Conservation (phyloP, 2,329 filamentous ascomycete genomes). For the Nemania sp. region DNA sequence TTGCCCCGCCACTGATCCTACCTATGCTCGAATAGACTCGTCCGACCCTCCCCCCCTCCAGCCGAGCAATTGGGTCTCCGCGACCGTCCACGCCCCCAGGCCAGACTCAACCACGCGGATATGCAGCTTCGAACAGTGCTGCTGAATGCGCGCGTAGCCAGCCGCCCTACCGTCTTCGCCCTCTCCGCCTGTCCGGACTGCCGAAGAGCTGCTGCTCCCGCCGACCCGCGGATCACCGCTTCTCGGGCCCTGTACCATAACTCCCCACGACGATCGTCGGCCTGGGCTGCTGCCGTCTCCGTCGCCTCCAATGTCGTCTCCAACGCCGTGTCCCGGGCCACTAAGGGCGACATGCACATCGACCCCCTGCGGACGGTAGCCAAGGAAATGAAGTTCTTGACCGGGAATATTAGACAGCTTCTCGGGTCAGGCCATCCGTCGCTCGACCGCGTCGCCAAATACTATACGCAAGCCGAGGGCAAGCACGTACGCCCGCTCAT, state of each 20-base stretch:
- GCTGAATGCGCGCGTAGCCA: conserved; percentile 55
- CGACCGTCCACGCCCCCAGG: conserved; percentile 39
- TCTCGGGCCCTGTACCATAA: conserved; percentile 59
- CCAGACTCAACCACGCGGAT: conserved; percentile 39
- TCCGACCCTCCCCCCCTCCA: conserved; percentile 32
- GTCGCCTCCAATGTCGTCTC: conserved; percentile 78
- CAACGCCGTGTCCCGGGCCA: conserved; percentile 72
- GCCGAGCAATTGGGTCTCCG: conserved; percentile 51
- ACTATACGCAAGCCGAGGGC: conserved; percentile 96
- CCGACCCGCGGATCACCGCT: conserved; percentile 52
- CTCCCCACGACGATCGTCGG: conserved; percentile 65
- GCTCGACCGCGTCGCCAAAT: conserved; percentile 94
- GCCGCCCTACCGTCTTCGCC: conserved; percentile 52
- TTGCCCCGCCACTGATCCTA: conserved; percentile 24
- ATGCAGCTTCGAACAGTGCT: conserved; percentile 69
- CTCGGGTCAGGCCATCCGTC: conserved; percentile 94
- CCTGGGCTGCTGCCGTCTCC: conserved; percentile 80
- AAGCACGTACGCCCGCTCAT: conserved; percentile 97
- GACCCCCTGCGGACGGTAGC: conserved; percentile 91
- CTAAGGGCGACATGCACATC: conserved; percentile 76
- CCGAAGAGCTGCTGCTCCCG: conserved; percentile 49
- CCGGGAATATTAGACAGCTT: conserved; percentile 92
- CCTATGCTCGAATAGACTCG: conserved; percentile 40
- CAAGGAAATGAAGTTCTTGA: conserved; percentile 96
- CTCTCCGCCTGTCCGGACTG: conserved; percentile 57